A percentile compares a stretch with the other conserved stretches of the same genome.
phyloP scores from a whole-genome alignment of 202 grass and related monocot genomes.

The Brachypodium distachyon region DNA sequence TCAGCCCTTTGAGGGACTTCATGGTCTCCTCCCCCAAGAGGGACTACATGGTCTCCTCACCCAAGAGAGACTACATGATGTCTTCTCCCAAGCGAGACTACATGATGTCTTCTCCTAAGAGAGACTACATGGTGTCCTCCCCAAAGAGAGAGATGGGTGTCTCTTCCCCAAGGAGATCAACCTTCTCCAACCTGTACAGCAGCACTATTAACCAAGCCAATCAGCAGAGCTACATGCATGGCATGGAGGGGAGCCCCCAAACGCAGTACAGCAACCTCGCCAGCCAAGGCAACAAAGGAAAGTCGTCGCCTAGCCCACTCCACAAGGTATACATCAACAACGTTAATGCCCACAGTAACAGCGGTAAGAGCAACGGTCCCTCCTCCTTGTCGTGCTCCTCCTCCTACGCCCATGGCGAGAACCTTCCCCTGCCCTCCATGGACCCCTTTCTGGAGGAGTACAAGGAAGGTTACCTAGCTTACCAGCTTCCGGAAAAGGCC shows the following conservation, averaged over 20 bases:
- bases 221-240: constrained; percentile 25
- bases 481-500: constrained; percentile 12
- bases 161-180: constrained; percentile 33
- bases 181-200: constrained; percentile 25
- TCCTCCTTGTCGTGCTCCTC: constrained; percentile 33
- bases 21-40: constrained; percentile 43
- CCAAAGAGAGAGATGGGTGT: constrained; percentile 36
- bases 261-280: neutral
- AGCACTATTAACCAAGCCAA: neutral
- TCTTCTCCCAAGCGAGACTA: constrained; percentile 42
- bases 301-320: constrained; percentile 42
- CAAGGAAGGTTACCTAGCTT: constrained; percentile 24
- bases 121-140: constrained; percentile 53
- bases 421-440: constrained; percentile 30
- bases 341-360: constrained; percentile 5
- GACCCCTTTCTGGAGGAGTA: constrained; percentile 43
- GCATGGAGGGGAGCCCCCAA: neutral
- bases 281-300: constrained; percentile 28
- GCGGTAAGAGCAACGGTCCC: constrained; percentile 8
- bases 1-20: constrained; percentile 42
- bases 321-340: constrained; percentile 42
- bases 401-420: constrained; percentile 34
- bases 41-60: constrained; percentile 52
- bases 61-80: constrained; percentile 48
- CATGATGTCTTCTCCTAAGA: constrained; percentile 42